These are phyloP conservation scores for Tuctoria greenei DNA, from an alignment of 176 grass and related monocot genomes.

Conservation along the genomic window DNA sequence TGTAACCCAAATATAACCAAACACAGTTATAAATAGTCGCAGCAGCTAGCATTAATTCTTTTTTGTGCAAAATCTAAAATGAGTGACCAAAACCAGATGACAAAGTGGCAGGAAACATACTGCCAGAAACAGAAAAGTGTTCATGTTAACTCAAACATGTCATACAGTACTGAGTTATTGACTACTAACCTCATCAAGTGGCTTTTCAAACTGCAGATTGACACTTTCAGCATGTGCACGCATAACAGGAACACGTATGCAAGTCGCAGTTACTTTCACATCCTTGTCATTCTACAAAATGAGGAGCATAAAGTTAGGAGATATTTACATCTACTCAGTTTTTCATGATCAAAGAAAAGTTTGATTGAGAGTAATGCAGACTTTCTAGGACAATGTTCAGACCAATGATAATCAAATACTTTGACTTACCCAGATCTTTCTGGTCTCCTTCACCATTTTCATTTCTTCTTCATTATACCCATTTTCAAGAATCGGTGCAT, in stretches of 20 bases:
- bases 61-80: not conserved
- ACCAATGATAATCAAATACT: not conserved
- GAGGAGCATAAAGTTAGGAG: constrained; percentile 15
- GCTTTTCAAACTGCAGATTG: constrained; percentile 92
- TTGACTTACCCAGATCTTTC: constrained; percentile 82
- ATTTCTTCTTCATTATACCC: constrained; percentile 99
- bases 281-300: constrained; percentile 72
- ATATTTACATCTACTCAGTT: not conserved
- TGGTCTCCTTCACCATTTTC: constrained; percentile 94
- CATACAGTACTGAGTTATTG: not conserved
- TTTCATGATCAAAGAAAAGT: not conserved
- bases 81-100: not conserved
- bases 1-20: constrained; percentile 15
- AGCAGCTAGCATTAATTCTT: not conserved
- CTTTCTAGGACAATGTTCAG: not conserved
- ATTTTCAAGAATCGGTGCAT: constrained; percentile 82
- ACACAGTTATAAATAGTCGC: not conserved
- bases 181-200: constrained; percentile 86
- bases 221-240: constrained; percentile 86
- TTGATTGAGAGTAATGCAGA: constrained; percentile 4
- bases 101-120: not conserved
- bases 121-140: not conserved
- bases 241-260: constrained; percentile 93
- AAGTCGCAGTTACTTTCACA: constrained; percentile 89
- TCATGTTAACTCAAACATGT: not conserved